phyloP scores from a whole-genome alignment of 2,329 filamentous ascomycete species.

The Seiridium unicorne region DNA sequence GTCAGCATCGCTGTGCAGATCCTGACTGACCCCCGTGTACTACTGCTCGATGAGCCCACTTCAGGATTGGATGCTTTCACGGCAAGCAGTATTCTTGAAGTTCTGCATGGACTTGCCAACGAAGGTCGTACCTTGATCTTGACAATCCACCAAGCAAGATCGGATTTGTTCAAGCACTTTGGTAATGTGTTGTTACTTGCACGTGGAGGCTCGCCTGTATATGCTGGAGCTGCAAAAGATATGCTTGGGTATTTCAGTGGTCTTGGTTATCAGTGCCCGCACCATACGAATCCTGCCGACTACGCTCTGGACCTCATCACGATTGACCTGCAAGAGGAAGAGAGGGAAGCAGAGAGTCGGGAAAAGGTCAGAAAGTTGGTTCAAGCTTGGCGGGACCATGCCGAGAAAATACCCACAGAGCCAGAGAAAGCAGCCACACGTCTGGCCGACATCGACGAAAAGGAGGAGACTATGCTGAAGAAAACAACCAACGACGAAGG shows the following conservation, averaged over 20 bases:
- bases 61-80: constrained; percentile 78
- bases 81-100: constrained; percentile 73
- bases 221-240: constrained; percentile 58
- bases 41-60: constrained; percentile 75
- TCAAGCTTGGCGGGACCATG: constrained; percentile 47
- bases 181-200: constrained; percentile 71
- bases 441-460: constrained; percentile 27
- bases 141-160: constrained; percentile 77
- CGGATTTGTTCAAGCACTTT: constrained; percentile 70
- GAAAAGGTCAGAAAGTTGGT: constrained; percentile 62
- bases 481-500: background rate
- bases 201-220: constrained; percentile 66
- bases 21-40: constrained; percentile 69
- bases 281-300: constrained; percentile 73
- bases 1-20: constrained; percentile 78
- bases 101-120: constrained; percentile 66
- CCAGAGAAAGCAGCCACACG: constrained; percentile 10
- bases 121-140: constrained; percentile 73
- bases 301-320: constrained; percentile 77
- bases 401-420: constrained; percentile 6
- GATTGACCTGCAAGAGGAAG: constrained; percentile 67
- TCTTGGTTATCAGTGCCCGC: constrained; percentile 63
- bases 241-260: constrained; percentile 66
- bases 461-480: constrained; percentile 18
- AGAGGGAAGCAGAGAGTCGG: constrained; percentile 60